A percentile compares a stretch with the other conserved stretches of the same genome.
These are phyloP conservation scores for Penicillium verhagenii DNA, from an alignment of 495 filamentous ascomycete genomes.

Conservation along the genomic window DNA sequence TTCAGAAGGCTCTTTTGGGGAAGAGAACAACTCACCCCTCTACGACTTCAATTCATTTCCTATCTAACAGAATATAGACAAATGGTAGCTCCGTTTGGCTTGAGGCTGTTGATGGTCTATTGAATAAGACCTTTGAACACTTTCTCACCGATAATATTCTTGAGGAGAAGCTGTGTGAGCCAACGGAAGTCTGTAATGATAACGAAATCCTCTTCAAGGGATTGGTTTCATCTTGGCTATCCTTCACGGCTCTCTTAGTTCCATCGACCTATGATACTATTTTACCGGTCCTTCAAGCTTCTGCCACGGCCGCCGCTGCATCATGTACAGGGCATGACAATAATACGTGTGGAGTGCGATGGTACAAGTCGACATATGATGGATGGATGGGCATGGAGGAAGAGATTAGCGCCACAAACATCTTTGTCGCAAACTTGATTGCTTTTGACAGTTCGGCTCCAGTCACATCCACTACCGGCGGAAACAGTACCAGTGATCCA, in stretches of 20 bases:
- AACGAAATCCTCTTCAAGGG: constrained; percentile 88
- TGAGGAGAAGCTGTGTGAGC: constrained; percentile 67
- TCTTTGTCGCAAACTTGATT: constrained; percentile 40
- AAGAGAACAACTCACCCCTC: too few relatives aligned
- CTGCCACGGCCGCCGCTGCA: constrained; percentile 65
- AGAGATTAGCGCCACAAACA: constrained; percentile 56
- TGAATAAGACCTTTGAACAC: constrained; percentile 42
- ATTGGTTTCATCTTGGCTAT: constrained; percentile 75
- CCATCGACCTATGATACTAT: constrained; percentile 62
- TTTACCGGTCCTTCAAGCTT: constrained; percentile 62
- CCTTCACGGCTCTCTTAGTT: constrained; percentile 64
- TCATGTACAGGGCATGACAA: constrained; percentile 65
- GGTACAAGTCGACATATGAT: constrained; percentile 64
- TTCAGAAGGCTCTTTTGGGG: too few relatives aligned
- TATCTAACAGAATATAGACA: constrained; percentile 7
- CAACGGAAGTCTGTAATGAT: constrained; percentile 54
- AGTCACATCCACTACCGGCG: constrained; percentile 25
- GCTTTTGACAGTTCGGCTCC: constrained; percentile 29
- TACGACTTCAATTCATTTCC: neutral
- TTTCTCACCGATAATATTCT: constrained; percentile 51
- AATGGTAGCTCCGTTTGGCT: constrained; percentile 44
- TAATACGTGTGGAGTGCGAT: constrained; percentile 69
- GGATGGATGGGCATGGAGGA: constrained; percentile 59
- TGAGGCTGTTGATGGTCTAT: constrained; percentile 51
- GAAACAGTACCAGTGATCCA: constrained; percentile 34